A percentile compares a stretch with the other conserved stretches of the same genome.
phyloP scores from a whole-genome alignment of 306 rosid genomes.

The Quercus robur region DNA sequence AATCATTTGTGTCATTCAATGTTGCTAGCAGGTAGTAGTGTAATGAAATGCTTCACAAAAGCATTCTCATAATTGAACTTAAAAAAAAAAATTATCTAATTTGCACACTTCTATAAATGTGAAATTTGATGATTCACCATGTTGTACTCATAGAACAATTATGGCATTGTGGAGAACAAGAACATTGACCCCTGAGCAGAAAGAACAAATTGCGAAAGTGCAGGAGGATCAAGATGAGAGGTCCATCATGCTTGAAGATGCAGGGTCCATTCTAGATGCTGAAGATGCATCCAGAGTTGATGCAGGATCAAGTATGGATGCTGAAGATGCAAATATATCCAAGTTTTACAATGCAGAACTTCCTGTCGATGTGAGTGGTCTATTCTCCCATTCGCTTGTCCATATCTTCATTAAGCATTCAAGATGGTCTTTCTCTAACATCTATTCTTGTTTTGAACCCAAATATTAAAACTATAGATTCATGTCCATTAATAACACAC shows the following conservation, averaged over 20 bases:
- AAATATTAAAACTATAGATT: too few relatives aligned
- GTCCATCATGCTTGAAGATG: slow-evolving; percentile 42
- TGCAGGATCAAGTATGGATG: slow-evolving; percentile 34
- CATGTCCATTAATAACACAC: too few relatives aligned
- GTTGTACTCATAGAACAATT: slow-evolving; percentile 53
- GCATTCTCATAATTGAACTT: background rate
- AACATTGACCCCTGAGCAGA: slow-evolving; percentile 45
- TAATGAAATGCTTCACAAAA: background rate
- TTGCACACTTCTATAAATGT: background rate
- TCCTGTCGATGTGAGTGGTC: slow-evolving; percentile 48
- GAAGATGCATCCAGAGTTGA: slow-evolving; percentile 21
- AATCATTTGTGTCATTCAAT: slow-evolving; percentile 73
- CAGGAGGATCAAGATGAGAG: slow-evolving; percentile 59
- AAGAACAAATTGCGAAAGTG: slow-evolving; percentile 46
- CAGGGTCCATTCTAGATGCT: slow-evolving; percentile 37
- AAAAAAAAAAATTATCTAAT: background rate
- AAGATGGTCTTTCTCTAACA: background rate
- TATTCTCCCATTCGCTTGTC: background rate
- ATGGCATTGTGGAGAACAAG: slow-evolving; percentile 83
- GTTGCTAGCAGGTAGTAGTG: slow-evolving; percentile 63
- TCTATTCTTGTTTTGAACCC: too few relatives aligned
- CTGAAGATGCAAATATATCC: slow-evolving; percentile 54
- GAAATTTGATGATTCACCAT: slow-evolving; percentile 12
- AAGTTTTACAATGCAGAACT: slow-evolving; percentile 58
- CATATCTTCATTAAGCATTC: background rate